A percentile compares a stretch with the other conserved stretches of the same genome.
These are phyloP conservation scores for Penicillium thymicola DNA, from an alignment of 2,329 filamentous ascomycete genomes.

Conservation along the genomic window DNA sequence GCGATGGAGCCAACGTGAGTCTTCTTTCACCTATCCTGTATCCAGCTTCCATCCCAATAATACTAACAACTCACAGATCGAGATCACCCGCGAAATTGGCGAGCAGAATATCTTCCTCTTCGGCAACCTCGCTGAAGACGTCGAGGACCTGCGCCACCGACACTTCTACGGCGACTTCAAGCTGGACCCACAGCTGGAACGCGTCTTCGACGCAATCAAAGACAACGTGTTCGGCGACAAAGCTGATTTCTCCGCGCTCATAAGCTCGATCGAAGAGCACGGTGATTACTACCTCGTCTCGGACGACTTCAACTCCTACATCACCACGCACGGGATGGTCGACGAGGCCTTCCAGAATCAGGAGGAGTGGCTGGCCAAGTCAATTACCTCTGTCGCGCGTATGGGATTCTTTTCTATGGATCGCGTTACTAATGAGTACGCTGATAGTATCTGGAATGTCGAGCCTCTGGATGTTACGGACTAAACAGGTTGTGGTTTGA, in stretches of 20 bases:
- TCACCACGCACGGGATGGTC: constrained; percentile 84
- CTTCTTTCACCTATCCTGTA: constrained; percentile 16
- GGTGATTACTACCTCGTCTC: constrained; percentile 97
- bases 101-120: constrained; percentile 99
- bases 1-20: constrained; percentile 91
- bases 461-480: constrained; percentile 65
- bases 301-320: constrained; percentile 94
- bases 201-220: constrained; percentile 82
- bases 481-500: neutral
- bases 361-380: constrained; percentile 89
- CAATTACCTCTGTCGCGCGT: constrained; percentile 78
- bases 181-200: constrained; percentile 71
- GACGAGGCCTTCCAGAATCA: constrained; percentile 90
- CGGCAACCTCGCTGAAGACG: constrained; percentile 90
- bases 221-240: constrained; percentile 76
- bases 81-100: constrained; percentile 95
- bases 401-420: constrained; percentile 99
- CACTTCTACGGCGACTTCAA: constrained; percentile 80
- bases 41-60: neutral
- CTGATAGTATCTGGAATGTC: constrained; percentile 94
- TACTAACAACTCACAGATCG: constrained; percentile 58
- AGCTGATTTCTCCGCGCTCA: constrained; percentile 73
- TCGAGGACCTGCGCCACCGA: constrained; percentile 88
- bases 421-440: constrained; percentile 95
- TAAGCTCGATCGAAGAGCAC: constrained; percentile 82